Evolutionary conservation across 139 green algal species (phyloP).

Genomic region (Mesotaenium endlicherianum): DNA sequence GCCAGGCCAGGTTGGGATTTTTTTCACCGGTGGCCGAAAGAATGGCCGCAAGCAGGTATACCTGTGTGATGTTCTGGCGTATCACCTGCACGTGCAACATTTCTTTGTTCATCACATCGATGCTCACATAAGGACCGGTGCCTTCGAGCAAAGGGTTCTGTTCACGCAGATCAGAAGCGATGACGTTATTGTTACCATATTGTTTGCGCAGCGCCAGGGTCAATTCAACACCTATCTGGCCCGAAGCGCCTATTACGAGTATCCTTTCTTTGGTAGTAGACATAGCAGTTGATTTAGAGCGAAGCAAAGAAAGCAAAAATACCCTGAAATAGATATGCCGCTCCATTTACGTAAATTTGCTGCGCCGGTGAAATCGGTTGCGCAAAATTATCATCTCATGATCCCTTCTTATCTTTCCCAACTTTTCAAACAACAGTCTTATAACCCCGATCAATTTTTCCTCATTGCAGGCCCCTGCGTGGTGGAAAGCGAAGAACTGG

Average conservation of each 20-base stretch:
- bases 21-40: slow-evolving; percentile 60
- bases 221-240: background rate
- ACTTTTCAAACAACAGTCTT: too few species aligned
- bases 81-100: background rate
- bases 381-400: too few species aligned
- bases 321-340: too few species aligned
- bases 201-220: background rate
- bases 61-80: background rate
- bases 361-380: too few species aligned
- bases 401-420: too few species aligned
- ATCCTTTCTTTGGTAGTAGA: background rate
- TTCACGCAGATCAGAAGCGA: background rate
- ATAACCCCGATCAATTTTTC: too few species aligned
- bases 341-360: too few species aligned
- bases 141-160: background rate
- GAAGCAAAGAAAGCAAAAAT: too few species aligned
- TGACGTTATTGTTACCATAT: background rate
- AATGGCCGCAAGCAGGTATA: background rate
- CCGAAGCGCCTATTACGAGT: background rate
- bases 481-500: too few species aligned
- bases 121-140: background rate
- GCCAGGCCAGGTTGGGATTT: slow-evolving; percentile 63
- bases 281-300: too few species aligned
- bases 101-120: background rate
- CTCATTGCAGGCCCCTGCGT: too few species aligned